phyloP scores from a whole-genome alignment of 2,329 filamentous ascomycete species.

The Sporothrix humicola region DNA sequence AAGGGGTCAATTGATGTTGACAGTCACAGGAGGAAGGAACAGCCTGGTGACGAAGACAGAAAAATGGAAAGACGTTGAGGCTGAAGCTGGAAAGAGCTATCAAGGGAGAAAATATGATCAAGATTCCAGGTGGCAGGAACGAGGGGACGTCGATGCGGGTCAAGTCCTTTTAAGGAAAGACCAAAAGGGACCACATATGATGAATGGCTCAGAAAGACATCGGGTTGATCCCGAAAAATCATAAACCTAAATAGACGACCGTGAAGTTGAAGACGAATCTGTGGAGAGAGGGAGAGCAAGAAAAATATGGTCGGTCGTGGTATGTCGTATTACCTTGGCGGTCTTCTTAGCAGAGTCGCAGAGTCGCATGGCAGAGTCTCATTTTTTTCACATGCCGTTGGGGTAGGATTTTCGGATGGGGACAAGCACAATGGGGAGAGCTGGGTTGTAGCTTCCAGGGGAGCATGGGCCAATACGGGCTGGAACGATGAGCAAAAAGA shows the following conservation, averaged over 20 bases:
- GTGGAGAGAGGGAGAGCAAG: not conserved
- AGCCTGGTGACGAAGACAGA: not conserved
- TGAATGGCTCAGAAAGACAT: not conserved
- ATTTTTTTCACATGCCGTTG: slow-evolving; percentile 12
- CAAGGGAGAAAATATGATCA: not conserved
- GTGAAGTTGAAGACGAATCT: not conserved
- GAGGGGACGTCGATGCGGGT: not conserved
- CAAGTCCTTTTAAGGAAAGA: not conserved
- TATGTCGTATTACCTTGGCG: not conserved
- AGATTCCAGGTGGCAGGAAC: not conserved
- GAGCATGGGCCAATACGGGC: not conserved
- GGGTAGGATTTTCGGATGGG: not conserved
- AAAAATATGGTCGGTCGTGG: too few relatives aligned
- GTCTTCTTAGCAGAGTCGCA: not conserved
- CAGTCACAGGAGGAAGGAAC: not conserved
- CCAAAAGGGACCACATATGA: not conserved
- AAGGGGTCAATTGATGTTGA: not conserved
- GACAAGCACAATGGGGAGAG: not conserved
- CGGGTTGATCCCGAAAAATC: not conserved
- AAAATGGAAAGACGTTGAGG: not conserved
- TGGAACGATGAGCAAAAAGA: not conserved
- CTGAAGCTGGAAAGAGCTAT: not conserved
- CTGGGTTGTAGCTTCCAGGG: not conserved
- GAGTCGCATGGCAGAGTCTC: not conserved
- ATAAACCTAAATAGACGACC: not conserved